Conservation (phyloP, 306 rosid species). For the Vigna unguiculata region DNA sequence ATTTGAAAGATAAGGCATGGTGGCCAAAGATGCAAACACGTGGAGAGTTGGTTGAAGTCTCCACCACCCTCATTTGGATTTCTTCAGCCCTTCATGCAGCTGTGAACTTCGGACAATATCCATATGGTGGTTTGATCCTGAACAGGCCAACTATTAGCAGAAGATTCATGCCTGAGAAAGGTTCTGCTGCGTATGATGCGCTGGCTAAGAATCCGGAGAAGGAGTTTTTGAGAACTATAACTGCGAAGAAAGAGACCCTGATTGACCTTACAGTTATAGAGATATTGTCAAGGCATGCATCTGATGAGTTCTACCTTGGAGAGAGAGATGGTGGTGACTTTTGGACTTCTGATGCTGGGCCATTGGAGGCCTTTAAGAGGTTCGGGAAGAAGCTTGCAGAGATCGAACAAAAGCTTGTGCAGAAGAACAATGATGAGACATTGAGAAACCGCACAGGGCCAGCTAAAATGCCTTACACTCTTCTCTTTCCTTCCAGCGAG, state of each 20-base stretch:
- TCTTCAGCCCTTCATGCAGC: slow-evolving; percentile 80
- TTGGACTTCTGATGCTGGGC: slow-evolving; percentile 40
- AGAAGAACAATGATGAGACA: slow-evolving; percentile 28
- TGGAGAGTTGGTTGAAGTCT: slow-evolving; percentile 49
- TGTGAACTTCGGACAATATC: slow-evolving; percentile 67
- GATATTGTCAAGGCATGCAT: slow-evolving; percentile 67
- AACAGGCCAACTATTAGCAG: slow-evolving; percentile 68
- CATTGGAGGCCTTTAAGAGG: slow-evolving; percentile 44
- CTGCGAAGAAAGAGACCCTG: slow-evolving; percentile 58
- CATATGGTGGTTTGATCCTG: slow-evolving; percentile 70
- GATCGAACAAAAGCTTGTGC: slow-evolving; percentile 21
- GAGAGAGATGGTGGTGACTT: slow-evolving; percentile 42
- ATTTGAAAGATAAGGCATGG: slow-evolving; percentile 59
- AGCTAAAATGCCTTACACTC: slow-evolving; percentile 66
- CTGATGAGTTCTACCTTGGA: slow-evolving; percentile 66
- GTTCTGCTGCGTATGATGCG: slow-evolving; percentile 57
- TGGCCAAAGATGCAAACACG: slow-evolving; percentile 65
- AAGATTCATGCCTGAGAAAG: slow-evolving; percentile 60
- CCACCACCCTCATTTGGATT: slow-evolving; percentile 64
- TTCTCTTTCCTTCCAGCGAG: slow-evolving; percentile 63
- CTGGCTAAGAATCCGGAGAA: slow-evolving; percentile 53
- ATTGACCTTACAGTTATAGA: slow-evolving; percentile 63
- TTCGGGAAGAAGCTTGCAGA: slow-evolving; percentile 41
- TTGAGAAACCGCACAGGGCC: slow-evolving; percentile 47
- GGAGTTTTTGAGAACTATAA: slow-evolving; percentile 60